These are phyloP conservation scores for Solanum corneliomulleri DNA, from an alignment of 257 asterid genomes.

Conservation along the genomic window DNA sequence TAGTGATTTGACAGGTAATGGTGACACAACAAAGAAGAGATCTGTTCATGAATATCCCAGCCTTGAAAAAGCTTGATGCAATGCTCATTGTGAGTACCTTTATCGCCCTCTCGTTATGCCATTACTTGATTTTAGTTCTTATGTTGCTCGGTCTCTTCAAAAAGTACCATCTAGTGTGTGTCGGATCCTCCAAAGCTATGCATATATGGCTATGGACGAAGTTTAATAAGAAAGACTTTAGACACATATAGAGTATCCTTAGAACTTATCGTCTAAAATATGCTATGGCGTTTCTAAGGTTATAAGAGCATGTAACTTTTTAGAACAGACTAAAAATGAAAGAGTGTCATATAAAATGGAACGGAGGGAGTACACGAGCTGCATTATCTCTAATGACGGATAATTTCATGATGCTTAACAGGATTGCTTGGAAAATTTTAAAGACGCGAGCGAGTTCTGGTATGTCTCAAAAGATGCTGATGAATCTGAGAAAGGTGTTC, in stretches of 20 bases:
- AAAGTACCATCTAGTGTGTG: background rate
- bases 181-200: background rate
- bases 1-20: conserved; percentile 45
- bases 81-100: conserved; percentile 57
- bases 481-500: conserved; percentile 59
- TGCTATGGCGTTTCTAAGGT: background rate
- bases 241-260: background rate
- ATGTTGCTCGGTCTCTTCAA: background rate
- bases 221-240: background rate
- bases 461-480: conserved; percentile 59
- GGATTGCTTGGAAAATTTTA: conserved; percentile 58
- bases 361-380: background rate
- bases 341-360: background rate
- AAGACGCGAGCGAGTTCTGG: conserved; percentile 50
- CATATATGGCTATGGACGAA: background rate
- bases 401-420: conserved; percentile 2
- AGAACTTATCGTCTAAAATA: background rate
- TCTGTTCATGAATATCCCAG: conserved; percentile 57
- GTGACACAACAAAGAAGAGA: conserved; percentile 69
- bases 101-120: background rate
- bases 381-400: background rate
- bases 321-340: background rate
- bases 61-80: conserved; percentile 64
- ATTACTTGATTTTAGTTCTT: background rate
- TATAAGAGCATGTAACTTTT: background rate